A percentile compares a stretch with the other conserved stretches of the same genome.
phyloP scores from a whole-genome alignment of 331 rosid species.

The Malus hybrid region DNA sequence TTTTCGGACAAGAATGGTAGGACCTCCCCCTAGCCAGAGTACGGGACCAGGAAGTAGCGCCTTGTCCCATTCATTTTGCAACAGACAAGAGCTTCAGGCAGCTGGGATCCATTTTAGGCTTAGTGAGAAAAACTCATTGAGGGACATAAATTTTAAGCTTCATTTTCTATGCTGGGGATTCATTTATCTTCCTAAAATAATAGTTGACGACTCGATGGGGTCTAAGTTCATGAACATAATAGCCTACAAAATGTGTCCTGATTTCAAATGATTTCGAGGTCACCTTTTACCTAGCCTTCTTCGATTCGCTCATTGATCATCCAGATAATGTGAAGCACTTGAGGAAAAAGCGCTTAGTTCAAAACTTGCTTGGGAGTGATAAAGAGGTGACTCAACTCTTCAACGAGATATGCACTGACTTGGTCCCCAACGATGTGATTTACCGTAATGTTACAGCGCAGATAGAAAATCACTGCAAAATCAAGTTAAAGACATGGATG shows the following conservation, averaged over 20 bases:
- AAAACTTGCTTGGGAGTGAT: constrained; percentile 15
- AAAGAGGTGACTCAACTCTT: constrained; percentile 7
- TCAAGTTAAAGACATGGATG: constrained; percentile 2
- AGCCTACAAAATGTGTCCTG: constrained; percentile 12
- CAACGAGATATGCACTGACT: constrained; percentile 14
- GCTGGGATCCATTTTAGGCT: neutral
- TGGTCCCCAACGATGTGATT: neutral
- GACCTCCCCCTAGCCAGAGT: neutral
- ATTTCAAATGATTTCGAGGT: neutral
- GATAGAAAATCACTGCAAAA: neutral
- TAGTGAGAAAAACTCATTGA: neutral
- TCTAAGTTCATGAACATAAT: constrained; percentile 11
- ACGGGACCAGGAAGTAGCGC: too few species aligned
- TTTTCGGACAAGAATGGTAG: neutral
- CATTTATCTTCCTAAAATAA: constrained; percentile 8
- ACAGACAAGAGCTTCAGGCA: constrained; percentile 10
- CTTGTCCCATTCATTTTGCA: neutral
- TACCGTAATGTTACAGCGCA: neutral
- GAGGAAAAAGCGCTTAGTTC: neutral
- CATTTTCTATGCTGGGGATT: neutral
- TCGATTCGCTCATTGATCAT: constrained; percentile 16
- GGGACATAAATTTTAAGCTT: neutral
- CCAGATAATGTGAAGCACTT: constrained; percentile 11
- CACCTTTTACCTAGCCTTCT: constrained; percentile 6
- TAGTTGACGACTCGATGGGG: neutral